Percentiles rank a stretch among this genome's conserved stretches.
Conservation (phyloP, 441 rosid genomes). For the Metrosideros polymorpha region DNA sequence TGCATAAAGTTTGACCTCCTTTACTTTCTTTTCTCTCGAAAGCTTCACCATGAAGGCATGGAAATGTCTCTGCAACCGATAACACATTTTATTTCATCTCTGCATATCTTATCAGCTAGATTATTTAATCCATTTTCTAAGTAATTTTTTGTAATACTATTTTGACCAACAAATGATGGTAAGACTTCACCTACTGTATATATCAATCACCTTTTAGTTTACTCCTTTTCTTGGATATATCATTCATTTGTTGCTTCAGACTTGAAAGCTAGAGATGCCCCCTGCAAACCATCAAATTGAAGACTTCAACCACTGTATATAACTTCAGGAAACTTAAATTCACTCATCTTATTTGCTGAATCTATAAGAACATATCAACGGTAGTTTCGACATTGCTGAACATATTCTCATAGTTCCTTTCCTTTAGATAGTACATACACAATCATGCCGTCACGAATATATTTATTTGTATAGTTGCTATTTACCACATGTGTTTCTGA, state of each 20-base stretch:
- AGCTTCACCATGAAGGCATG: not conserved
- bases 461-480: not conserved
- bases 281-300: not conserved
- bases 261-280: not conserved
- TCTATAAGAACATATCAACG: not conserved
- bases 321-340: not conserved
- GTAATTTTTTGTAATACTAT: not conserved
- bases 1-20: not conserved
- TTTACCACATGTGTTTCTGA: not conserved
- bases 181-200: not conserved
- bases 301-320: not conserved
- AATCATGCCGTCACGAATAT: not conserved
- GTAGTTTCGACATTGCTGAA: not conserved
- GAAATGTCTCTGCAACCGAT: not conserved
- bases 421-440: not conserved
- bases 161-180: not conserved
- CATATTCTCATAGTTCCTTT: not conserved
- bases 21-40: too few relatives aligned
- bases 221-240: not conserved
- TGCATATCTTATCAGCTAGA: not conserved
- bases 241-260: not conserved
- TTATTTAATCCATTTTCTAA: not conserved
- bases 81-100: not conserved
- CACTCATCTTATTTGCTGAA: not conserved
- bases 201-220: too few relatives aligned